Base-by-base conservation (phyloP, 371 early-diverging fungal species). In the Cokeromyces recurvatus region DNA sequence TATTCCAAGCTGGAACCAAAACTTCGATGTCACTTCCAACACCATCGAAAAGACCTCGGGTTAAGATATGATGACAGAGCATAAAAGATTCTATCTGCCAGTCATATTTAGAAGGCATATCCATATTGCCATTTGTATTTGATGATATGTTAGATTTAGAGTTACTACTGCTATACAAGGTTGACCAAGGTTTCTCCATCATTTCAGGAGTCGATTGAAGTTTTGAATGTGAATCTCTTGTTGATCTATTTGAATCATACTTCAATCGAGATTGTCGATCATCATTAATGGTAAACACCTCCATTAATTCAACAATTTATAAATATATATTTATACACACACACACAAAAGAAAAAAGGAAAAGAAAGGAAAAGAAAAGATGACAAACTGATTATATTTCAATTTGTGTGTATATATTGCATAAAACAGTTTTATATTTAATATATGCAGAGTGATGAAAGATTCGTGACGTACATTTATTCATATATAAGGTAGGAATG, bases 11-110 rank as follows among this genome's bases (percentile, higher is more conserved):
- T 15, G 69, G 72, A 17, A 70, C 51, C 24, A 40, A 41, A 10
- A 84, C 65, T 1, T 58, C 50, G 6, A 84, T 59, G 36, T 84
- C 84, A 43, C 79, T 76, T 19, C 79, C 84, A 14, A 70, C 48
- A 14, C 81, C 81, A 3, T 77, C 66, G 4, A 66, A 38, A 7
- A 81, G 59, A 10, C 81, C 84, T 22, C 72, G 67, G n/a, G 54
- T 57, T 12, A 74, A 57, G 40, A 81, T 74, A 49, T 83, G 84
- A 22, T 61, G 57, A 38, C 74, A 66, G 10, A 80, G 46, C 38
- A 48, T 50, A 9, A 71, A 41, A 35, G 77, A 64, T 36, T 77
- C 68, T 8, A 54, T 56, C 21, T 54, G 47, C 66, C 65, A 69
- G 50, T 69, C 74, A 50, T 73, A 67, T 34, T 62, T 60, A 17